Base-by-base conservation (phyloP, 164 flowering plant genomes). In the Litsea cubeba region DNA sequence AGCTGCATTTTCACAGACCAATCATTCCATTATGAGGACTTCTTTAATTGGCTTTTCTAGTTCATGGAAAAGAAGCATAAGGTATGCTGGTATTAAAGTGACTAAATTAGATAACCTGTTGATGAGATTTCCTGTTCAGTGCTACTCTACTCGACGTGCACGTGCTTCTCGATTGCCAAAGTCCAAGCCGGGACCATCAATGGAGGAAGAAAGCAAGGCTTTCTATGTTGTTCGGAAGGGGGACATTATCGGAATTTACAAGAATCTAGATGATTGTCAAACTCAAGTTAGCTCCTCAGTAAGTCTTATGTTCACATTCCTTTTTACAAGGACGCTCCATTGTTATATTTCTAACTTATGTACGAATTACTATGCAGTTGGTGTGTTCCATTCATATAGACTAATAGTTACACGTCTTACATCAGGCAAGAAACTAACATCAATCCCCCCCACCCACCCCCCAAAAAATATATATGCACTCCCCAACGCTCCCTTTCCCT, bases 181-280 rank as follows among this genome's bases (percentile, higher is more conserved):
- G 69, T 50, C 50, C 23, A 81, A 81, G 1, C 32, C 84, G 22
- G 81, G 74, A 74, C 74, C 80, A 15, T 68, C 68, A 17, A 80
- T 88, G 88, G 84, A 83, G 71, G 83, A 80, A n/a, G 92, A 87
- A 71, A 88, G 84, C 71, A 84, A 89, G 28, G 89, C 82, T 1
- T 91, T 91, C 77, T 95, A 86, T 83, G 92, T 95, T 30, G 96
- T 95, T 35, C 84, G 98, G 49, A 95, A 93, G 76, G 99, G 98
- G 35, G 99, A 93, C 77, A 23, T 89, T 58, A 86, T 95, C 69
- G 96, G 99, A 12, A 84, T 95, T 69, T 95, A 88, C 77, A 90
- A 82, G 81, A 90, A 78, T 73, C 82, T 91, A 17, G 79, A 76
- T 72, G 98, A 93, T 70, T 93, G 96, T 68, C 98, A 88, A 71